Percentiles rank a stretch among this genome's conserved stretches.
Evolutionary conservation across 495 filamentous ascomycete genomes (phyloP).

Genomic region (Aspergillus kassunensis): DNA sequence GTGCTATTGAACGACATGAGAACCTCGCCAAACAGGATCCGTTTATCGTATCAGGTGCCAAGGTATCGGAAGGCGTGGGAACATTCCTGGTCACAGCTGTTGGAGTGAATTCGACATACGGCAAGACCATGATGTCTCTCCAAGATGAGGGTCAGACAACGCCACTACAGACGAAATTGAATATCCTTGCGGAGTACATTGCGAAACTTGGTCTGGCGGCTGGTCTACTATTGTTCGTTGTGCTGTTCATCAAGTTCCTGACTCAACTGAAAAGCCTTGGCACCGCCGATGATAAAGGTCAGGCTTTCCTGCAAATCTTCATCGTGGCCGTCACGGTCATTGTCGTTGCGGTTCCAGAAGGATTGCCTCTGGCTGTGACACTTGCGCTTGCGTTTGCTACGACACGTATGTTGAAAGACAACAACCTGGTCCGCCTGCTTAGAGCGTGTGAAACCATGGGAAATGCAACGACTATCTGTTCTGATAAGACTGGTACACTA

Average conservation of each 20-base stretch:
- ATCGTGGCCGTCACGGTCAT: conserved; percentile 94
- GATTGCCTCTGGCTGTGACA: conserved; percentile 87
- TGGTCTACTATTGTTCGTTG: conserved; percentile 79
- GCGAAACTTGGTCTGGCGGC: conserved; percentile 85
- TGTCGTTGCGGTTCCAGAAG: conserved; percentile 93
- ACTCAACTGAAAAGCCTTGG: conserved; percentile 54
- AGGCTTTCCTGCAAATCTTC: conserved; percentile 85
- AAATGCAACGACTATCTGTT: conserved; percentile 93
- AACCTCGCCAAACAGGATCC: conserved; percentile 82
- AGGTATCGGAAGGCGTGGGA: conserved; percentile 88
- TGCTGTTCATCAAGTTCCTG: conserved; percentile 90
- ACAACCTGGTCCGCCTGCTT: conserved; percentile 86
- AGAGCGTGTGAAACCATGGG: conserved; percentile 99
- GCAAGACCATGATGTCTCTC: conserved; percentile 91
- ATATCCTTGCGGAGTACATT: conserved; percentile 85
- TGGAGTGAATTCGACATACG: conserved; percentile 83
- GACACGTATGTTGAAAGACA: conserved; percentile 90
- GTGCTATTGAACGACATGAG: conserved; percentile 72
- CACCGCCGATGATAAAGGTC: conserved; percentile 71
- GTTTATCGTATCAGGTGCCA: conserved; percentile 88
- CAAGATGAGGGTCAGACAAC: conserved; percentile 88
- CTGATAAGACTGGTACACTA: conserved; percentile 95
- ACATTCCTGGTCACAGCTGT: conserved; percentile 83
- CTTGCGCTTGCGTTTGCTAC: conserved; percentile 92
- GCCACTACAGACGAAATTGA: conserved; percentile 90